phyloP scores from a whole-genome alignment of 1,284 basidiomycete genomes.

The Stygiomarasmius scandens region DNA sequence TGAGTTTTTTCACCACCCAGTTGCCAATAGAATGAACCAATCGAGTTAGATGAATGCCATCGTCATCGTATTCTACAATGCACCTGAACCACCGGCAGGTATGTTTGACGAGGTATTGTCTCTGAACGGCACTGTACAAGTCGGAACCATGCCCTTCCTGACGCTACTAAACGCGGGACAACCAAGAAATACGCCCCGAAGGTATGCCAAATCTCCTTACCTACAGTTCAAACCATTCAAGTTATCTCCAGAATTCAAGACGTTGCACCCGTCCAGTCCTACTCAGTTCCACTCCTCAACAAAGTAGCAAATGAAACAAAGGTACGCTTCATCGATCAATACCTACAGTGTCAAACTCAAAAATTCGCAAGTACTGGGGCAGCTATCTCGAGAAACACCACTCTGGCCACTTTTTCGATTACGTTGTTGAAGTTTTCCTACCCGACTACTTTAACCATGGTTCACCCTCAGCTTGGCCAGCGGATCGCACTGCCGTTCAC shows the following conservation, averaged over 20 bases:
- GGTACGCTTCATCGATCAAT: neutral
- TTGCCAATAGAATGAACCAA: neutral
- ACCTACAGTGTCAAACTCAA: neutral
- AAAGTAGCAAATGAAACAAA: neutral
- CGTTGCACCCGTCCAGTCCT: neutral
- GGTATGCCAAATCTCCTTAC: neutral
- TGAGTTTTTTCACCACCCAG: neutral
- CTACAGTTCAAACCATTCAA: neutral
- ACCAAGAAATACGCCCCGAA: neutral
- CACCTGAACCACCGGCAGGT: conserved; percentile 39
- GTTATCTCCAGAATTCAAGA: neutral
- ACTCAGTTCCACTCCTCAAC: neutral
- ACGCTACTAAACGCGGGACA: conserved; percentile 27
- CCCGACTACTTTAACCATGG: neutral
- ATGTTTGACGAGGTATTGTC: conserved; percentile 45
- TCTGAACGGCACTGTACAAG: conserved; percentile 29
- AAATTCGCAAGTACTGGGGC: neutral
- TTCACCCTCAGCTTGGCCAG: neutral
- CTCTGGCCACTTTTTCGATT: neutral
- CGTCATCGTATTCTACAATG: conserved; percentile 46
- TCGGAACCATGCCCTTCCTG: conserved; percentile 37
- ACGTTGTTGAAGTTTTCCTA: neutral
- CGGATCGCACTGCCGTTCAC: neutral
- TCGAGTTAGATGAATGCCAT: conserved; percentile 14
- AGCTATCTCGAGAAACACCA: neutral